Evolutionary conservation across 371 early-diverging fungal species (phyloP).

Genomic region (Mucor ambiguus): DNA sequence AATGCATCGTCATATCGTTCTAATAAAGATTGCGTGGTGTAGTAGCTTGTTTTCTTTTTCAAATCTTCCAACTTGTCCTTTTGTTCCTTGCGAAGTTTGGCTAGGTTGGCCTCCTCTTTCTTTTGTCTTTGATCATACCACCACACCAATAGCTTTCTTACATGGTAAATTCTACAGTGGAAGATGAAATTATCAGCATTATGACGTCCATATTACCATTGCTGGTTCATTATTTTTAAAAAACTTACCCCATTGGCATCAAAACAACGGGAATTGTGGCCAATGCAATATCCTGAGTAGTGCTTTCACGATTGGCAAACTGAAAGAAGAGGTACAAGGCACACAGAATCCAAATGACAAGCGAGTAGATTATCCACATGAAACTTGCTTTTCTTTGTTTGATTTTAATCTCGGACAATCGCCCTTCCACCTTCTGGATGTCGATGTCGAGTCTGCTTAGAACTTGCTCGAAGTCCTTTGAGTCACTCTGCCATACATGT

Average conservation of each 20-base stretch:
- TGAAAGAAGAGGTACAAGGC: slow-evolving; percentile 44
- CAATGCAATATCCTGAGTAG: slow-evolving; percentile 11
- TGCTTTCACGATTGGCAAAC: slow-evolving; percentile 9
- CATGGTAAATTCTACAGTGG: slow-evolving; percentile 33
- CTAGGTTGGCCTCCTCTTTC: slow-evolving; percentile 59
- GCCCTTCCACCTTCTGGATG: slow-evolving; percentile 72
- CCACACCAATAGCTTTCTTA: slow-evolving; percentile 49
- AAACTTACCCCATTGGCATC: slow-evolving; percentile 20
- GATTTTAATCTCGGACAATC: slow-evolving; percentile 61
- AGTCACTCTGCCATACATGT: slow-evolving; percentile 26
- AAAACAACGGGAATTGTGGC: slow-evolving; percentile 55
- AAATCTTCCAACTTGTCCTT: slow-evolving; percentile 81
- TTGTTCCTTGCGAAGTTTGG: slow-evolving; percentile 58
- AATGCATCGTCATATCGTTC: slow-evolving; percentile 79
- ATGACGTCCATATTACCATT: slow-evolving; percentile 1
- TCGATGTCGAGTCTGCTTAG: slow-evolving; percentile 77
- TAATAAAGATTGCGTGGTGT: slow-evolving; percentile 85
- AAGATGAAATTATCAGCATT: neutral
- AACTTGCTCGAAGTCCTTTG: slow-evolving; percentile 77
- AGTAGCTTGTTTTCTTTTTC: slow-evolving; percentile 88
- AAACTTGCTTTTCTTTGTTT: slow-evolving; percentile 67
- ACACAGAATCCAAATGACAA: slow-evolving; percentile 68
- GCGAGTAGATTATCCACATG: slow-evolving; percentile 74
- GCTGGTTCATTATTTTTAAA: neutral
- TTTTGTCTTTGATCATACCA: slow-evolving; percentile 64